phyloP scores from a whole-genome alignment of 1,284 basidiomycete species.

The Microbotryomycetes sp. region DNA sequence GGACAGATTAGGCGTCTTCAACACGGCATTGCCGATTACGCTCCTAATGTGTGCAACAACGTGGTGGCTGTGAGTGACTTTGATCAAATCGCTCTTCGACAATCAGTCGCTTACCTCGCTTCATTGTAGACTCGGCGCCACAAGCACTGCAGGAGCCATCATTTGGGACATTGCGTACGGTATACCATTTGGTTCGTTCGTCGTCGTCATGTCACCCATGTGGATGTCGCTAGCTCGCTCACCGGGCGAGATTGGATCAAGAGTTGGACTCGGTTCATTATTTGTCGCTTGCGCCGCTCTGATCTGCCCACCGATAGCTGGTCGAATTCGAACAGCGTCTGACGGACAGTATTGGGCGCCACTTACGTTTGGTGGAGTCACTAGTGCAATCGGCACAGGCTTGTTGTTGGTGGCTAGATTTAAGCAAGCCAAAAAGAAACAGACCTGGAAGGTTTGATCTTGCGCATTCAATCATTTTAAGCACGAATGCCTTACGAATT shows the following conservation, averaged over 20 bases:
- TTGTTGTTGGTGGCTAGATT: background rate
- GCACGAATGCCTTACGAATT: too few relatives aligned
- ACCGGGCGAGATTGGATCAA: constrained; percentile 8
- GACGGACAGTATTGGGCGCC: constrained; percentile 18
- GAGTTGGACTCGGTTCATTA: constrained; percentile 26
- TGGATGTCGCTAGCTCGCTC: constrained; percentile 2
- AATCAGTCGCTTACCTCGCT: background rate
- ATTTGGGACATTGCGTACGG: constrained; percentile 26
- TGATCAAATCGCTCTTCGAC: background rate
- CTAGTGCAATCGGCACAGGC: constrained; percentile 2
- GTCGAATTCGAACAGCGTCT: constrained; percentile 18
- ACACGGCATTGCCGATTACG: constrained; percentile 11
- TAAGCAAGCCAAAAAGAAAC: background rate
- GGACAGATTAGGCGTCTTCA: constrained; percentile 19
- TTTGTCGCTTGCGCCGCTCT: constrained; percentile 26
- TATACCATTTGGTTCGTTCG: constrained; percentile 10
- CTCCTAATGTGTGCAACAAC: constrained; percentile 12
- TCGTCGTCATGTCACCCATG: constrained; percentile 10
- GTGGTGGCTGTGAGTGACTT: constrained; percentile 18
- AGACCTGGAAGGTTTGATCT: background rate
- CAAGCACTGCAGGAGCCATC: constrained; percentile 12
- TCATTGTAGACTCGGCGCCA: constrained; percentile 14
- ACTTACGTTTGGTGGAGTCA: constrained; percentile 19
- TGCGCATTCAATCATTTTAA: too few relatives aligned
- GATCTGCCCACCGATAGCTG: constrained; percentile 27